Evolutionary conservation across 345 rosid species (phyloP).

Genomic region (Eutrema yunnanense): DNA sequence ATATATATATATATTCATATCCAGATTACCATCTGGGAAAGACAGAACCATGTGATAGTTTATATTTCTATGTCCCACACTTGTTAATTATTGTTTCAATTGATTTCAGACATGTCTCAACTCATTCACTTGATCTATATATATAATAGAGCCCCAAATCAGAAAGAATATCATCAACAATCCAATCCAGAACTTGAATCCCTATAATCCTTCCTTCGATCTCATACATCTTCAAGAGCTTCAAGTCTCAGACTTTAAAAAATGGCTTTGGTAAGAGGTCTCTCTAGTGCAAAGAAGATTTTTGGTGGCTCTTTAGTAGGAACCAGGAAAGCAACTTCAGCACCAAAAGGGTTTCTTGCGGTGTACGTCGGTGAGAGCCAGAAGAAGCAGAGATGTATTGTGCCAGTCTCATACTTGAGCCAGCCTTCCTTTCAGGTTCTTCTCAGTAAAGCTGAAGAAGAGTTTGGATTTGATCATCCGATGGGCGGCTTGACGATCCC

Average conservation of each 20-base stretch:
- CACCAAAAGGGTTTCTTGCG: constrained; percentile 26
- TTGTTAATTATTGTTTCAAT: not conserved
- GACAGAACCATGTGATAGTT: not conserved
- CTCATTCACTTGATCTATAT: not conserved
- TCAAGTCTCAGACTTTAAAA: not conserved
- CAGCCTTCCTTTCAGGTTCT: constrained; percentile 39
- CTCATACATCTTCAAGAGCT: not conserved
- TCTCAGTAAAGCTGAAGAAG: constrained; percentile 22
- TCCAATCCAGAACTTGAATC: not conserved
- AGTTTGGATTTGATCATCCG: constrained; percentile 27
- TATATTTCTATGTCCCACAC: not conserved
- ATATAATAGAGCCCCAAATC: not conserved
- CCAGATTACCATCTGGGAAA: not conserved
- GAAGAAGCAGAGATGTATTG: constrained; percentile 32
- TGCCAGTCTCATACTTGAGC: constrained; percentile 40
- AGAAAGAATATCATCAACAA: not conserved
- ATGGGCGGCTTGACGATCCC: not conserved
- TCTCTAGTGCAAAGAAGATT: constrained; percentile 9
- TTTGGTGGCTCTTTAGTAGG: constrained; percentile 4
- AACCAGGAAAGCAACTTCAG: not conserved
- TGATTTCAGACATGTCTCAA: not conserved
- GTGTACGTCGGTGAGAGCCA: constrained; percentile 43
- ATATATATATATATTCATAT: not conserved
- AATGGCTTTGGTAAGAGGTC: constrained; percentile 14
- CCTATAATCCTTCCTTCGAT: not conserved